Evolutionary conservation across 163 green algal genomes (phyloP).

Genomic region (Prototheca wickerhamii): DNA sequence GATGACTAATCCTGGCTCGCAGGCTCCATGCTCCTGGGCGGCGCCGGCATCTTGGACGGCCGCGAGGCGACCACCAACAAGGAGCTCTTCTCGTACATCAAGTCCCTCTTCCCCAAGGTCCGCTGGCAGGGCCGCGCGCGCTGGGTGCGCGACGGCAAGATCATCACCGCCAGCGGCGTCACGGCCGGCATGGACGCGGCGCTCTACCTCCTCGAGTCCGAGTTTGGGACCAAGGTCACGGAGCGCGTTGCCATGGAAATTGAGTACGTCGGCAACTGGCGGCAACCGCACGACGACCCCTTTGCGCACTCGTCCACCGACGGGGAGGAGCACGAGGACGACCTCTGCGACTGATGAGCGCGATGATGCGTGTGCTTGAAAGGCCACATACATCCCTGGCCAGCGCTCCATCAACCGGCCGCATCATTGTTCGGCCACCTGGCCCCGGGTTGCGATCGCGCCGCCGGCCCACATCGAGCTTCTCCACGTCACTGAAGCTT

Average conservation of each 20-base stretch:
- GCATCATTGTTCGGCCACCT: no score
- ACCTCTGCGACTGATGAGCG: no score
- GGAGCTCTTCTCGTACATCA: slow-evolving; percentile 14
- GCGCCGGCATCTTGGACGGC: slow-evolving; percentile 19
- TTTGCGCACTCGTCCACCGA: neutral
- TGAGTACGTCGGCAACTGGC: slow-evolving; percentile 13
- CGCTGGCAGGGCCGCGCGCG: slow-evolving; percentile 11
- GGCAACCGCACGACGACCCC: neutral
- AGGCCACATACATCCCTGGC: no score
- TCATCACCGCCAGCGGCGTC: slow-evolving; percentile 14
- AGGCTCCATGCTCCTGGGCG: slow-evolving; percentile 10
- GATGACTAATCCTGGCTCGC: neutral
- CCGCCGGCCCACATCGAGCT: no score
- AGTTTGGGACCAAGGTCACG: slow-evolving; percentile 3
- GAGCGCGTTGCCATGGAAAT: neutral
- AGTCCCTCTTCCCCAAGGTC: neutral
- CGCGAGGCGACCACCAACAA: slow-evolving; percentile 26
- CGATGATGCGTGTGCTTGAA: no score
- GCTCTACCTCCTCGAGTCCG: slow-evolving; percentile 15
- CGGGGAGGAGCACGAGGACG: neutral
- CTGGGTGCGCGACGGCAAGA: slow-evolving; percentile 20
- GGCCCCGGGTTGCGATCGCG: no score
- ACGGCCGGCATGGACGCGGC: slow-evolving; percentile 20
- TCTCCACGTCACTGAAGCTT: no score
- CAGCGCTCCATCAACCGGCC: no score